Conservation (phyloP, 139 green algal species). For the Micractinium sp. region DNA sequence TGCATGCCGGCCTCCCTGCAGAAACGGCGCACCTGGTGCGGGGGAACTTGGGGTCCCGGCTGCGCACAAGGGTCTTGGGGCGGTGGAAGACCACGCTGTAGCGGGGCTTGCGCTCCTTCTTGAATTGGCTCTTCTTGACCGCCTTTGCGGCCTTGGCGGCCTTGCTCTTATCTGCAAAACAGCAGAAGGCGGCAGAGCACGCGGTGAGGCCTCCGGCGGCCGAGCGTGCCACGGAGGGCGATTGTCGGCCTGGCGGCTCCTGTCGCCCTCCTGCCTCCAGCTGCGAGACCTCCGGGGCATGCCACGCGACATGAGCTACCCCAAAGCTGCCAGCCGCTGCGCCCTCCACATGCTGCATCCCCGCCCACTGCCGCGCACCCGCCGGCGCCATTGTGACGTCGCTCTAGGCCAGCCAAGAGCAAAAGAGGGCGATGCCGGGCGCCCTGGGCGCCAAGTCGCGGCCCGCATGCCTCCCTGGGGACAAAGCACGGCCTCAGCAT, state of each 20-base stretch:
- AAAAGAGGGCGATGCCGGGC: not conserved
- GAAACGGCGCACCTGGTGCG: constrained; percentile 72
- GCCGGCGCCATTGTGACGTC: constrained; percentile 1
- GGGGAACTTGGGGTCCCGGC: constrained; percentile 87
- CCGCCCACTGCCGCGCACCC: not conserved
- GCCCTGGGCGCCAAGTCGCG: not conserved
- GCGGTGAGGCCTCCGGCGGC: no score
- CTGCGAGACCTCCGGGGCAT: no score
- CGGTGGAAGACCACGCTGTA: constrained; percentile 89
- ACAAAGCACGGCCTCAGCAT: not conserved
- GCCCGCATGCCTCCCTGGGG: not conserved
- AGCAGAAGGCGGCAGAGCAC: not conserved
- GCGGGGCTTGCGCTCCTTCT: constrained; percentile 83
- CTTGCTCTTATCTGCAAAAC: constrained; percentile 60
- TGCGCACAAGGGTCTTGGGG: constrained; percentile 91
- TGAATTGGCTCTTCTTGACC: constrained; percentile 89
- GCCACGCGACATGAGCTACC: no score
- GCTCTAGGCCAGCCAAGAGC: not conserved
- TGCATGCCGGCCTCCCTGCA: not conserved
- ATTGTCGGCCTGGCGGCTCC: not conserved
- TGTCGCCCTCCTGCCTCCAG: no score
- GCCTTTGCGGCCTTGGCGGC: constrained; percentile 87
- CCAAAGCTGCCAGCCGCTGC: no score
- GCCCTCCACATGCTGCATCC: no score
- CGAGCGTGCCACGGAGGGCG: not conserved